A percentile compares a stretch with the other conserved stretches of the same genome.
Evolutionary conservation across 2,329 filamentous ascomycete genomes (phyloP).

Genomic region (Orbilia javanica): DNA sequence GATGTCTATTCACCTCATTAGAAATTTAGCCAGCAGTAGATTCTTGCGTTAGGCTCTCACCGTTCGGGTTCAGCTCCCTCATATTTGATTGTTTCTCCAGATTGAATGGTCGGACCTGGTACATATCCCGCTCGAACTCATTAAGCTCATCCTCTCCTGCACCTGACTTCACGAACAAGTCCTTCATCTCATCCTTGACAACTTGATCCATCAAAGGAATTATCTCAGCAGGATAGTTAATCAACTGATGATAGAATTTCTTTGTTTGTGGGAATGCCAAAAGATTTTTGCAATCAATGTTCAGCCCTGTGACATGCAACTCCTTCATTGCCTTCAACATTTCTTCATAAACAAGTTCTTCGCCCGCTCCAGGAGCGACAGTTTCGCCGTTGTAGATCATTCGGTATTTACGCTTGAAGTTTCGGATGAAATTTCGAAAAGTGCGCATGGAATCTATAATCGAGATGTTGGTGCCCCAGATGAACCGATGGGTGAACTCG

Average conservation of each 20-base stretch:
- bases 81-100: constrained; percentile 89
- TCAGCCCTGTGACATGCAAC: constrained; percentile 84
- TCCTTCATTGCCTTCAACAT: constrained; percentile 92
- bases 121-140: constrained; percentile 82
- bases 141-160: constrained; percentile 66
- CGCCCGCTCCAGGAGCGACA: constrained; percentile 76
- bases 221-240: constrained; percentile 95
- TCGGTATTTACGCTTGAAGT: constrained; percentile 93
- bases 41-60: constrained; percentile 66
- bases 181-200: constrained; percentile 92
- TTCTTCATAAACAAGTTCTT: constrained; percentile 84
- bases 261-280: constrained; percentile 91
- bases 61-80: constrained; percentile 90
- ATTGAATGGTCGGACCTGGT: constrained; percentile 89
- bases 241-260: constrained; percentile 95
- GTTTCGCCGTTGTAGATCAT: constrained; percentile 91
- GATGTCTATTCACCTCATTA: constrained; percentile 74
- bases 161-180: constrained; percentile 79
- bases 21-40: not conserved
- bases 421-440: constrained; percentile 92
- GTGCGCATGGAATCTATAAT: constrained; percentile 87
- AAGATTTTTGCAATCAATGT: constrained; percentile 88
- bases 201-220: constrained; percentile 96
- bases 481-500: constrained; percentile 82
- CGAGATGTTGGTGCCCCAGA: constrained; percentile 98